phyloP scores from a whole-genome alignment of 1,284 basidiomycete genomes.

The Cutaneotrichosporon sp. region DNA sequence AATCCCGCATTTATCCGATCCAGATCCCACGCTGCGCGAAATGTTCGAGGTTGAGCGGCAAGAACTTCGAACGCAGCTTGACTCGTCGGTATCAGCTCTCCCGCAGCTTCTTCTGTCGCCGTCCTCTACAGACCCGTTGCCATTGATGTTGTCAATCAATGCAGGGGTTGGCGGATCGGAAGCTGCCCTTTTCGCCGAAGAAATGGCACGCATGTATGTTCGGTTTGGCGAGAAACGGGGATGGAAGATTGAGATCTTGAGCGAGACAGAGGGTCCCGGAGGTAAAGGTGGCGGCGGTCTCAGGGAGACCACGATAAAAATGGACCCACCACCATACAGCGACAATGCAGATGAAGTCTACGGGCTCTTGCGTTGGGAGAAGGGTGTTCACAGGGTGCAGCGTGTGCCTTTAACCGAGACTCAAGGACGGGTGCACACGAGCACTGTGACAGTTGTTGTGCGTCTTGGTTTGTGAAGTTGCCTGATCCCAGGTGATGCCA shows the following conservation, averaged over 20 bases:
- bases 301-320: conserved; percentile 69
- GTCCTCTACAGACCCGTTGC: conserved; percentile 60
- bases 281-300: conserved; percentile 59
- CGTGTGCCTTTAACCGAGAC: conserved; percentile 85
- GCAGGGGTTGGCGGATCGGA: conserved; percentile 91
- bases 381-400: conserved; percentile 93
- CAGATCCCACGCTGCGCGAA: conserved; percentile 68
- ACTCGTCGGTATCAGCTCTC: conserved; percentile 55
- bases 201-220: conserved; percentile 78
- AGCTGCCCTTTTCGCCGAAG: conserved; percentile 71
- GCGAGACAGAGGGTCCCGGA: conserved; percentile 50
- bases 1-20: conserved; percentile 60
- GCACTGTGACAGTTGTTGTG: conserved; percentile 82
- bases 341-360: conserved; percentile 73
- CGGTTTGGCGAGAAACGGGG: conserved; percentile 57
- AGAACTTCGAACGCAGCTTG: conserved; percentile 54
- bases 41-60: conserved; percentile 69
- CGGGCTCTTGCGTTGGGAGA: conserved; percentile 78
- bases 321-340: conserved; percentile 49
- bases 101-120: conserved; percentile 67
- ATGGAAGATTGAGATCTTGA: conserved; percentile 47
- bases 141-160: conserved; percentile 83
- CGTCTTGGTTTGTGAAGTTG: conserved; percentile 28
- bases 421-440: conserved; percentile 83
- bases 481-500: conserved; percentile 44